Evolutionary conservation across 768 basidiomycete species (phyloP).

Genomic region (Amanita jacksonii): DNA sequence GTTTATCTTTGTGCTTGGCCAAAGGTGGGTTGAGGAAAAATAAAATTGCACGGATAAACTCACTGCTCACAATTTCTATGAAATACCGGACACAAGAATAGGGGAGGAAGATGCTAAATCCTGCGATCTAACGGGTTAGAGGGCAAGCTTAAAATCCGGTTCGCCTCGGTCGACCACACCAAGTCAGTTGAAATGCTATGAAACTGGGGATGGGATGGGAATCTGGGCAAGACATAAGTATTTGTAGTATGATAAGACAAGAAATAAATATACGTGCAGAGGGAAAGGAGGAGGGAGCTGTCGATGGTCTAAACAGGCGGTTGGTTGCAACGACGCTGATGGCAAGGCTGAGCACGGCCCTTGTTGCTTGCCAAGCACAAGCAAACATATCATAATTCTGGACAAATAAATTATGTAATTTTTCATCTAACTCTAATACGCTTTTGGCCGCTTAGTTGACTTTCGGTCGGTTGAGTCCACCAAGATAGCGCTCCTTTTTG

Average conservation of each 20-base stretch:
- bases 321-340: slow-evolving; percentile 37
- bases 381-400: slow-evolving; percentile 22
- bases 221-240: background rate
- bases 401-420: too few species aligned
- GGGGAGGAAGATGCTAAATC: slow-evolving; percentile 1
- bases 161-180: slow-evolving; percentile 13
- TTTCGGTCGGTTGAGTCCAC: slow-evolving; percentile 34
- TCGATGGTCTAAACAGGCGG: slow-evolving; percentile 27
- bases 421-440: too few species aligned
- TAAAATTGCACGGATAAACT: background rate
- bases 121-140: slow-evolving; percentile 6
- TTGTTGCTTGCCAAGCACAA: slow-evolving; percentile 26
- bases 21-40: background rate
- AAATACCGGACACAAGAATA: background rate
- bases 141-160: slow-evolving; percentile 15
- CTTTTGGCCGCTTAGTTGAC: slow-evolving; percentile 10
- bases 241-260: background rate
- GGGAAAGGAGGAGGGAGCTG: slow-evolving; percentile 23
- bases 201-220: background rate
- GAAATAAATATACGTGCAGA: slow-evolving; percentile 10
- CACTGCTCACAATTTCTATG: background rate
- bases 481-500: slow-evolving; percentile 44
- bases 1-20: background rate
- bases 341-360: slow-evolving; percentile 26
- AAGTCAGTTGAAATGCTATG: slow-evolving; percentile 6